A percentile compares a stretch with the other conserved stretches of the same genome.
Evolutionary conservation across 257 asterid genomes (phyloP).

Genomic region (Linderniella brevidens): DNA sequence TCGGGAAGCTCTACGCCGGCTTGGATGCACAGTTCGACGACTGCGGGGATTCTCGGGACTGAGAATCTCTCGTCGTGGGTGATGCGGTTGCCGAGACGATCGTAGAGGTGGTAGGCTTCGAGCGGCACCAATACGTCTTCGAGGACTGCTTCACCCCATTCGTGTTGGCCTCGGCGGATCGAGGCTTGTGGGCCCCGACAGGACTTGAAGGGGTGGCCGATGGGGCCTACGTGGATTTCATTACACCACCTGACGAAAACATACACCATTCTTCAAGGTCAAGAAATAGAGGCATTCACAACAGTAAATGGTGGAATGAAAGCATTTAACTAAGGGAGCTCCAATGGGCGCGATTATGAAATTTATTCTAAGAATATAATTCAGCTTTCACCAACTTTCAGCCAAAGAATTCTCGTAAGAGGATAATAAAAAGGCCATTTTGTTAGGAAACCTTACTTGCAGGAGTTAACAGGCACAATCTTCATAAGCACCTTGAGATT

Average conservation of each 20-base stretch:
- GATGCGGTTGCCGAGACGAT: conserved; percentile 74
- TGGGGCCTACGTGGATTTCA: conserved; percentile 78
- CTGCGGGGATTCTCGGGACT: conserved; percentile 72
- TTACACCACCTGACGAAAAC: conserved; percentile 67
- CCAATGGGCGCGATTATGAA: too few species aligned
- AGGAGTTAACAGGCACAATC: conserved; percentile 65
- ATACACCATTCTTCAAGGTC: too few species aligned
- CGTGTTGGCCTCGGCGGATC: conserved; percentile 58
- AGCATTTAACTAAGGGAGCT: not conserved
- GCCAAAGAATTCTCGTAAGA: not conserved
- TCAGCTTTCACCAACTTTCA: not conserved
- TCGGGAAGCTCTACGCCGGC: conserved; percentile 83
- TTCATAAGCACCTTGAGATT: conserved; percentile 80
- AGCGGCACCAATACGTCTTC: conserved; percentile 61
- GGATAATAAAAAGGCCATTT: not conserved
- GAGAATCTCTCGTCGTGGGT: conserved; percentile 70
- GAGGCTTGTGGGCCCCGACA: conserved; percentile 68
- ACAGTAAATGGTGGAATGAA: conserved; percentile 1
- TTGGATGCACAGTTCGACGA: conserved; percentile 91
- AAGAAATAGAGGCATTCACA: conserved; percentile 1
- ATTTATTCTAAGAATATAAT: not conserved
- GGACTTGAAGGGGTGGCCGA: conserved; percentile 84
- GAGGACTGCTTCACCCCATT: conserved; percentile 57
- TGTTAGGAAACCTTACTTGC: conserved; percentile 51
- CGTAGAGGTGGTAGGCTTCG: conserved; percentile 71